These are phyloP conservation scores for Macrolepiota fuliginosa DNA, from an alignment of 768 basidiomycete genomes.

Conservation along the genomic window DNA sequence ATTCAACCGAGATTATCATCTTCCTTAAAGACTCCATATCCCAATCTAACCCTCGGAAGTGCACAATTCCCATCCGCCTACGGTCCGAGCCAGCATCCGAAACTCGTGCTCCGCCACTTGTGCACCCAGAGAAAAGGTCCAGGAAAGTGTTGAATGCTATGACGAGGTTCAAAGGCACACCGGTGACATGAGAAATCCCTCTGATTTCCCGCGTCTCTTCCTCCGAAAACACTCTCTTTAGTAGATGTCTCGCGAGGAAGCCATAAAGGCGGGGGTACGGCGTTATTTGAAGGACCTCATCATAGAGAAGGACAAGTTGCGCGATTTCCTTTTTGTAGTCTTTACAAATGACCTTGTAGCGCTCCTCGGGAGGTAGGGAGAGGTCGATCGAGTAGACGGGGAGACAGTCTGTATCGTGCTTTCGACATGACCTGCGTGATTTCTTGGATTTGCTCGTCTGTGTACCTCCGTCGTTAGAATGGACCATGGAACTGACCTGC, in stretches of 20 bases:
- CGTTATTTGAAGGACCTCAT: constrained; percentile 23
- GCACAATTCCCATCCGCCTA: constrained; percentile 23
- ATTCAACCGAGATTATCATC: constrained; percentile 32
- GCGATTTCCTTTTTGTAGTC: constrained; percentile 26
- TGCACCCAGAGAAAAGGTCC: constrained; percentile 36
- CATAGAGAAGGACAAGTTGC: constrained; percentile 26
- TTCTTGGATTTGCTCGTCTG: not conserved
- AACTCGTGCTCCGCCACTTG: constrained; percentile 32
- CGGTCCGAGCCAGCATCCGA: constrained; percentile 16
- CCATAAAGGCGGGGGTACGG: constrained; percentile 22
- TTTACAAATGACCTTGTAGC: constrained; percentile 30
- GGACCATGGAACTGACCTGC: not conserved
- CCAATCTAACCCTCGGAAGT: constrained; percentile 39
- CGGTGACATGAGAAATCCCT: constrained; percentile 28
- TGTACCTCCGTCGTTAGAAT: not conserved
- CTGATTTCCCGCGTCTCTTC: constrained; percentile 34
- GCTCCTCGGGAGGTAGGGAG: constrained; percentile 25
- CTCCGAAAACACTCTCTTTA: constrained; percentile 26
- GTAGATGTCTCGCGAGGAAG: constrained; percentile 22
- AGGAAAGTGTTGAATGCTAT: constrained; percentile 39
- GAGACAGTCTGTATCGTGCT: not conserved
- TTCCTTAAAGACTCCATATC: constrained; percentile 33
- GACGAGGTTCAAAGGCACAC: constrained; percentile 29
- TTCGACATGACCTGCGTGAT: not conserved
- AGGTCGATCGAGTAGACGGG: constrained; percentile 28